Evolutionary conservation across 2,329 filamentous ascomycete species (phyloP).

Genomic region (Fonsecaea pugnacius): DNA sequence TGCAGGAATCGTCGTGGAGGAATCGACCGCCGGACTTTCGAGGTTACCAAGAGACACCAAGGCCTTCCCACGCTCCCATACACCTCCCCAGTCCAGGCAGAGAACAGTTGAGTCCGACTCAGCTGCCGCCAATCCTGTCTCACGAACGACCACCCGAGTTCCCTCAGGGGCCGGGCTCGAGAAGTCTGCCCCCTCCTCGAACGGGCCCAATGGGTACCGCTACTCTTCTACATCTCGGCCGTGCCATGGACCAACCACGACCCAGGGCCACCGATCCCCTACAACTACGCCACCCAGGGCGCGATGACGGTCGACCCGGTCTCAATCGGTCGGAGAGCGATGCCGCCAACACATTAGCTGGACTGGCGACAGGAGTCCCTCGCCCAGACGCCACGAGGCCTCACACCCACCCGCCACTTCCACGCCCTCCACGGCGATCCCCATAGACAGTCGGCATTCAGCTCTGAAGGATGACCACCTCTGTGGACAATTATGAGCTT

Average conservation of each 20-base stretch:
- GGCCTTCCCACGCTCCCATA: slow-evolving; percentile 20
- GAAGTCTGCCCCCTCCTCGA: slow-evolving; percentile 29
- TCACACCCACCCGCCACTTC: slow-evolving; percentile 13
- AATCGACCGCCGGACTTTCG: slow-evolving; percentile 26
- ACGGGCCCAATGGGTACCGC: slow-evolving; percentile 12
- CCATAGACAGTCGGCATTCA: slow-evolving; percentile 10
- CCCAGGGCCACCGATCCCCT: slow-evolving; percentile 18
- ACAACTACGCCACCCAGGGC: slow-evolving; percentile 21
- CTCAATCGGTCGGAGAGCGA: slow-evolving; percentile 35
- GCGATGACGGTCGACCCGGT: slow-evolving; percentile 18
- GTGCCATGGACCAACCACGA: slow-evolving; percentile 22
- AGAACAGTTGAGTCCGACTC: slow-evolving; percentile 19
- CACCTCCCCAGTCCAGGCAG: slow-evolving; percentile 14
- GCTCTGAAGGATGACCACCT: neutral
- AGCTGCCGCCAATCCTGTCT: slow-evolving; percentile 23
- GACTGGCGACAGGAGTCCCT: slow-evolving; percentile 29
- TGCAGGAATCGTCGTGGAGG: slow-evolving; percentile 30
- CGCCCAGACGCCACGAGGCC: slow-evolving; percentile 21
- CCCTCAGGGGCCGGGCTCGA: slow-evolving; percentile 13
- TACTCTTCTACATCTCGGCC: slow-evolving; percentile 17
- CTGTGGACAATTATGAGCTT: neutral
- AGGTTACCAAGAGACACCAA: slow-evolving; percentile 24
- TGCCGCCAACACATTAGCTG: slow-evolving; percentile 35
- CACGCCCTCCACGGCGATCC: slow-evolving; percentile 6
- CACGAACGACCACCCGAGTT: slow-evolving; percentile 28